These are phyloP conservation scores for Coniferiporia weirii DNA, from an alignment of 1,284 basidiomycete species.

Conservation along the genomic window DNA sequence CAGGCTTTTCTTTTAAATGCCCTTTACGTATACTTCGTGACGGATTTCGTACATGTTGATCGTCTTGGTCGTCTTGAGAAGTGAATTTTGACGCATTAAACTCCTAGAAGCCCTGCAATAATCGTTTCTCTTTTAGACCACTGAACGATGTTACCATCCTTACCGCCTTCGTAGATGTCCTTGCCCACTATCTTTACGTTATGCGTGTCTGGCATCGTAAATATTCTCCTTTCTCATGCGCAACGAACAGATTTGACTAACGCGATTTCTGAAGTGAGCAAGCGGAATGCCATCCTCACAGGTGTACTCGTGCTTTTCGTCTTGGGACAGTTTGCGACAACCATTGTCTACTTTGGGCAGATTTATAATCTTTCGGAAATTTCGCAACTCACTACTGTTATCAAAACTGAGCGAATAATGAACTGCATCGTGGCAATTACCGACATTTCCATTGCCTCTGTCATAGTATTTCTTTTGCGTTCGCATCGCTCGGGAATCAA, in stretches of 20 bases:
- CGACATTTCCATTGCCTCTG: neutral
- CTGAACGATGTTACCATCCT: neutral
- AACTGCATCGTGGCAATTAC: neutral
- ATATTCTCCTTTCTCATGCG: neutral
- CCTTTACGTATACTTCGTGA: neutral
- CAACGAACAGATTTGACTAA: neutral
- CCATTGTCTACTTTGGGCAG: neutral
- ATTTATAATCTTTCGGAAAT: neutral
- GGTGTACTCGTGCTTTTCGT: neutral
- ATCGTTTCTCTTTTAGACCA: neutral
- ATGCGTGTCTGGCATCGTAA: neutral
- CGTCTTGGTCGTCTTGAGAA: neutral
- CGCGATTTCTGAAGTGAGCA: constrained; percentile 1
- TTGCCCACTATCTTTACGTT: neutral
- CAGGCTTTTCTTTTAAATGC: neutral
- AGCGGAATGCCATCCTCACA: neutral
- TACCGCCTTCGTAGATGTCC: neutral
- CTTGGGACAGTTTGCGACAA: neutral
- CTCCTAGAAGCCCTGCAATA: neutral
- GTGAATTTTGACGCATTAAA: neutral
- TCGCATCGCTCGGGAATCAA: constrained; percentile 3
- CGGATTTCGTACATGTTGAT: neutral
- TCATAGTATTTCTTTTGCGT: neutral
- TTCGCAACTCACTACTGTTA: neutral
- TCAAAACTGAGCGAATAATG: neutral